Evolutionary conservation across 2,329 filamentous ascomycete species (phyloP), one percentile per base, ranked within the genome.

Genomic region (Colletotrichum spaethianum): DNA sequence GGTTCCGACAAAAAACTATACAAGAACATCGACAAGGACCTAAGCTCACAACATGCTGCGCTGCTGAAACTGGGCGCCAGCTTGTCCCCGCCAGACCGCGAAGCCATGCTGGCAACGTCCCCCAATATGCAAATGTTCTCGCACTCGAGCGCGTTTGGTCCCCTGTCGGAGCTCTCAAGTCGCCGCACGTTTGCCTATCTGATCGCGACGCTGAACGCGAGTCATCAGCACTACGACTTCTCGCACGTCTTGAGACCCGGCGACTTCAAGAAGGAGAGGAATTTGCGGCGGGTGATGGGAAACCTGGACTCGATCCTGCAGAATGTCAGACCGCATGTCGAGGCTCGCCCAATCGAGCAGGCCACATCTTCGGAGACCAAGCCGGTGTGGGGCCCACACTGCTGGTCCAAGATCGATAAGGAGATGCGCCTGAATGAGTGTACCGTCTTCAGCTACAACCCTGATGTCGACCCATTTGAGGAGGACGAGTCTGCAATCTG

Each of bases 1-100:
- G 95, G 95, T 56, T 92, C 93, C 74, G 96, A 99, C 82, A 98
- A 98, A 89, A 98, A 98, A 81, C 87, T 99, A 11, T 98, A 98
- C 87, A 97, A 95, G 83, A 94, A 93, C 80, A 98, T 99, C 79
- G 95, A 98, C 80, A 91, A 93, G 79, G 95, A 94, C 38, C 90
- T 99, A 71, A 95, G 97, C 82, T 93, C 93, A 46, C 94, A 98
- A 82, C 95, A 98, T 87, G 93, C 95, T 76, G 94, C 95, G 9
- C 90, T 97, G 1, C 87, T 98, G 61, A 93, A 94, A 74, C 90
- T 98, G 36, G 95, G 96, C 38, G 94, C 94, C 23, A 95, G 94
- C 59, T 88, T 98, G 26, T 97, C 96, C 28, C 94, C 95, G 36
- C 94, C 95, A 1, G 91, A 95, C 76, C 92, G 91, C 70, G 88